A percentile compares a stretch with the other conserved stretches of the same genome.
These are phyloP conservation scores for Aspergillaceae sp. DNA, from an alignment of 2,329 filamentous ascomycete species.

Conservation along the genomic window DNA sequence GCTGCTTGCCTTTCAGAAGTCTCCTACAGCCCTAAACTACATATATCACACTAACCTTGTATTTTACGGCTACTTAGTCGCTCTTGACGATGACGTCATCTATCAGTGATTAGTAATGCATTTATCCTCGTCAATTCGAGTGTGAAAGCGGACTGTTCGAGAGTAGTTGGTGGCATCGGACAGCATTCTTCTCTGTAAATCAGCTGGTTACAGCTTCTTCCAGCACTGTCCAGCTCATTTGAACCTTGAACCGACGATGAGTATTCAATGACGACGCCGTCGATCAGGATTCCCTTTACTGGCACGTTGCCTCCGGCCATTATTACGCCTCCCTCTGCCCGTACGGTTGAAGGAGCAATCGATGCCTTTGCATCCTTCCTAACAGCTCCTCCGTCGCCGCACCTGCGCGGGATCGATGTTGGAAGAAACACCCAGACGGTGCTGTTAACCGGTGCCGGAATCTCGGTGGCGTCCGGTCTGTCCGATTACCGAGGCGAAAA, in stretches of 20 bases:
- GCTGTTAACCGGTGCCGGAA: constrained; percentile 72
- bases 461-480: constrained; percentile 86
- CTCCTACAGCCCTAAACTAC: no score
- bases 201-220: no score
- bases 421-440: constrained; percentile 50
- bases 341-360: constrained; percentile 62
- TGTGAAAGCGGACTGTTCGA: no score
- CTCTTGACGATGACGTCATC: no score
- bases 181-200: no score
- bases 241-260: constrained; percentile 18
- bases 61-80: no score
- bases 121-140: no score
- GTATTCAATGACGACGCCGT: constrained; percentile 55
- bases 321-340: constrained; percentile 65
- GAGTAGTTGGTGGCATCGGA: no score
- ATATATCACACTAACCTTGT: no score
- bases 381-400: constrained; percentile 46
- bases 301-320: constrained; percentile 66
- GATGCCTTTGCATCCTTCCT: constrained; percentile 72
- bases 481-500: constrained; percentile 85
- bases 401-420: constrained; percentile 37
- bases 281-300: constrained; percentile 87
- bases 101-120: no score
- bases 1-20: no score
- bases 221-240: no score